Percentiles rank a stretch among this genome's conserved stretches.
These are phyloP conservation scores for Tolypocladium cylindrosporum DNA, from an alignment of 2,329 filamentous ascomycete genomes.

Conservation along the genomic window DNA sequence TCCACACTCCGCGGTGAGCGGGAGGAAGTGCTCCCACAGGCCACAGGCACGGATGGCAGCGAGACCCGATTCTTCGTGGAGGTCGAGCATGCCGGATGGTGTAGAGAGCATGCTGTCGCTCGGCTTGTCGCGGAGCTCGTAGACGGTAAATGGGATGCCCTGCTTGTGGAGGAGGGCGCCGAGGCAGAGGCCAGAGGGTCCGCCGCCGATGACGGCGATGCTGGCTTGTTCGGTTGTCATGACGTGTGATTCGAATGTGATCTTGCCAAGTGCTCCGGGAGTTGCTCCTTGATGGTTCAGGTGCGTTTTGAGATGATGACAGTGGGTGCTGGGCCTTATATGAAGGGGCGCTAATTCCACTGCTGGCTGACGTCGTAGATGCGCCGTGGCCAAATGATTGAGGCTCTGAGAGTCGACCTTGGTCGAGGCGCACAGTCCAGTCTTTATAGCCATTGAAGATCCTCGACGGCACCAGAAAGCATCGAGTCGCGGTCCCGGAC, in stretches of 20 bases:
- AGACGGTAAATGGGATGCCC: slow-evolving; percentile 22
- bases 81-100: slow-evolving; percentile 34
- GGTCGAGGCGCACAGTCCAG: background rate
- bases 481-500: background rate
- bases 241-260: background rate
- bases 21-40: slow-evolving; percentile 31
- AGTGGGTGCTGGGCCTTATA: background rate
- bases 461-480: background rate
- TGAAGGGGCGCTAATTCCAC: background rate
- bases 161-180: slow-evolving; percentile 32
- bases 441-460: background rate
- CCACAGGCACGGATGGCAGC: slow-evolving; percentile 32
- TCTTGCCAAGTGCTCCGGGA: background rate
- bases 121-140: slow-evolving; percentile 21
- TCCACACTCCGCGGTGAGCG: slow-evolving; percentile 20
- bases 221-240: background rate
- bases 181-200: slow-evolving; percentile 36
- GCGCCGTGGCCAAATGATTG: background rate
- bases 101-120: slow-evolving; percentile 12
- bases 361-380: background rate
- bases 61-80: slow-evolving; percentile 35
- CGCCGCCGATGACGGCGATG: slow-evolving; percentile 36
- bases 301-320: background rate
- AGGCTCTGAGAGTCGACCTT: background rate
- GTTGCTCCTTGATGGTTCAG: background rate